Evolutionary conservation across 371 early-diverging fungal species (phyloP).

Genomic region (Syncephalastrum contaminatum): DNA sequence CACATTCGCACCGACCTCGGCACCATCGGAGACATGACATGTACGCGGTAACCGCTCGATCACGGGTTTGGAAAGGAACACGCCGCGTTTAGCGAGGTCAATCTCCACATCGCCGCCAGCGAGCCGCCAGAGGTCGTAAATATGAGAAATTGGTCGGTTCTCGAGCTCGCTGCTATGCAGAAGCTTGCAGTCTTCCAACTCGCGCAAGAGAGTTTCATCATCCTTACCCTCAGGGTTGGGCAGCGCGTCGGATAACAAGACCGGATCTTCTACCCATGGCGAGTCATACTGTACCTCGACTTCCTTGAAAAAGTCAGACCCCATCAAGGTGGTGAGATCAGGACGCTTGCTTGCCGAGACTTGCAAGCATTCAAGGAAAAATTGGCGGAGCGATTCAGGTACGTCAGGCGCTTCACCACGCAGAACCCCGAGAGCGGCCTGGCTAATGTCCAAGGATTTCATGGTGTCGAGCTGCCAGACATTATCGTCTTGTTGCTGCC

Average conservation of each 20-base stretch:
- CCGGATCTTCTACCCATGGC: conserved; percentile 35
- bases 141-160: conserved; percentile 40
- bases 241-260: conserved; percentile 35
- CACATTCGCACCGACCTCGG: conserved; percentile 43
- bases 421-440: conserved; percentile 28
- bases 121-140: conserved; percentile 65
- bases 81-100: conserved; percentile 55
- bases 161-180: conserved; percentile 24
- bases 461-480: conserved; percentile 37
- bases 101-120: conserved; percentile 69
- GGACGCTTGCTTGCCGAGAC: conserved; percentile 17
- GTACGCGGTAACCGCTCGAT: conserved; percentile 59
- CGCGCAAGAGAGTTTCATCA: conserved; percentile 15
- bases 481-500: conserved; percentile 16
- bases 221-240: conserved; percentile 9
- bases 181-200: conserved; percentile 3
- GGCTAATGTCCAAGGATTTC: conserved; percentile 37
- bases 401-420: conserved; percentile 14
- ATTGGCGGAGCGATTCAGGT: conserved; percentile 22
- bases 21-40: conserved; percentile 43
- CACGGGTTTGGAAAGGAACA: conserved; percentile 57
- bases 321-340: conserved; percentile 15
- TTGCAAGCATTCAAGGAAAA: conserved; percentile 28
- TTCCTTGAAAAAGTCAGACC: conserved; percentile 19
- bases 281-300: neutral